phyloP scores from a whole-genome alignment of 2,329 filamentous ascomycete species.

The Aspergillus vadensis region DNA sequence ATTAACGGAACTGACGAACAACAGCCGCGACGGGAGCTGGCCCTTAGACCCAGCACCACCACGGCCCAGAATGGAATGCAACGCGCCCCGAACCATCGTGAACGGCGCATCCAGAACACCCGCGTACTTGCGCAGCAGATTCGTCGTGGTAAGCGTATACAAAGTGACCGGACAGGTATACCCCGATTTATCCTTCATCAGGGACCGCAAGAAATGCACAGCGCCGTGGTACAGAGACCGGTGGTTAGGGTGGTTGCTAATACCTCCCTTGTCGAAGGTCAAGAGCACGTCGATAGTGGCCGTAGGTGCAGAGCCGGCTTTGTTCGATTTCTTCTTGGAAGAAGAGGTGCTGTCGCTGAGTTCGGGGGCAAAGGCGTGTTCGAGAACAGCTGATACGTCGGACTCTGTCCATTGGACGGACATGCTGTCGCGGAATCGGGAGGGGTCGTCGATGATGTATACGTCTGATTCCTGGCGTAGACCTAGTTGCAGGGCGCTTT shows the following conservation, averaged over 20 bases:
- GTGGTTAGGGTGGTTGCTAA: conserved; percentile 93
- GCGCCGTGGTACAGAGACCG: conserved; percentile 84
- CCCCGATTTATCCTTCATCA: conserved; percentile 65
- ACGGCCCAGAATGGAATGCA: conserved; percentile 33
- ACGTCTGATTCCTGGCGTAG: conserved; percentile 75
- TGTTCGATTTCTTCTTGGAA: conserved; percentile 34
- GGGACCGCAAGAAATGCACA: conserved; percentile 66
- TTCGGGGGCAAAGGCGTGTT: conserved; percentile 71
- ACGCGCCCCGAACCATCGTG: conserved; percentile 63
- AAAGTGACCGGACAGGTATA: conserved; percentile 75
- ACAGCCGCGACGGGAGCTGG: conserved; percentile 60
- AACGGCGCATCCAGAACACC: conserved; percentile 73
- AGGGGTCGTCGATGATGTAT: conserved; percentile 76
- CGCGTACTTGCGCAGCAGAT: conserved; percentile 76
- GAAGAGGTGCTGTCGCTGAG: conserved; percentile 40
- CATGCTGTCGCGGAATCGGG: conserved; percentile 87
- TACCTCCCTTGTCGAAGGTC: conserved; percentile 81
- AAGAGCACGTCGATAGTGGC: conserved; percentile 76
- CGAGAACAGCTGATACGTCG: conserved; percentile 70
- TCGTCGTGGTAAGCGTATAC: conserved; percentile 78
- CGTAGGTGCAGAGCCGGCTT: conserved; percentile 43
- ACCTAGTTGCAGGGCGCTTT: conserved; percentile 77
- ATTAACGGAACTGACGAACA: conserved; percentile 70
- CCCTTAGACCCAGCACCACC: conserved; percentile 40
- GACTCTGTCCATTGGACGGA: conserved; percentile 71